Conservation (phyloP, 2,329 filamentous ascomycete genomes). For the Phaeophleospora eucalypticola region DNA sequence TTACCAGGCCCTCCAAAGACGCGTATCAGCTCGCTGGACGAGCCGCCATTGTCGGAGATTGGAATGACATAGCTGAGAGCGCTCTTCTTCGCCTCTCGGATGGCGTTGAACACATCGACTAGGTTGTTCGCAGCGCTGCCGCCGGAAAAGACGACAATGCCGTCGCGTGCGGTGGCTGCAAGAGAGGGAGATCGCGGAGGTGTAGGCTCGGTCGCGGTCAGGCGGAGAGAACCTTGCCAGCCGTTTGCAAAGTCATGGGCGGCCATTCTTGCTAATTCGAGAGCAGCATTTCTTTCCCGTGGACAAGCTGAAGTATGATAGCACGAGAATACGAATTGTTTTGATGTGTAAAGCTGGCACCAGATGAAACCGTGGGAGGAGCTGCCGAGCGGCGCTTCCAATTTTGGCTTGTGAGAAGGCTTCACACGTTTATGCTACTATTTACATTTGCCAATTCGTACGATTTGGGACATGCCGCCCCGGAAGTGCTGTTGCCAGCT, state of each 20-base stretch:
- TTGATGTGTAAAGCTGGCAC: too few relatives aligned
- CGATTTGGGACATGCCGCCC: not conserved
- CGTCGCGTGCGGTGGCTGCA: conserved; percentile 33
- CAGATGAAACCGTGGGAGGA: too few relatives aligned
- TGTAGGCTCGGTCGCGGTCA: conserved; percentile 8
- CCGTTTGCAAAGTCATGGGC: conserved; percentile 17
- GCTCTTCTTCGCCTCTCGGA: conserved; percentile 60
- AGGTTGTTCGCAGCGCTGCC: conserved; percentile 84
- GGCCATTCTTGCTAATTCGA: conserved; percentile 5
- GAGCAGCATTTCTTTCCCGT: not conserved
- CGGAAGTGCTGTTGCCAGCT: not conserved
- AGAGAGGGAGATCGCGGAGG: conserved; percentile 17
- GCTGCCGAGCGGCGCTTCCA: too few relatives aligned
- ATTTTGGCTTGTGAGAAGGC: too few relatives aligned
- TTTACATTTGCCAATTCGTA: not conserved
- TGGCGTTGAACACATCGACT: conserved; percentile 76
- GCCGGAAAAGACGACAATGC: conserved; percentile 76
- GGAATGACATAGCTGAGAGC: conserved; percentile 82
- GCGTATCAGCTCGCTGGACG: conserved; percentile 86
- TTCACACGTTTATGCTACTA: not conserved
- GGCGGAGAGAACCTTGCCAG: conserved; percentile 14
- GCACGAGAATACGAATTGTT: too few relatives aligned
- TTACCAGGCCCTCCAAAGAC: conserved; percentile 89
- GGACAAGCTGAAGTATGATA: not conserved
- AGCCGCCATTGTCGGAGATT: conserved; percentile 93